Evolutionary conservation across 345 rosid genomes (phyloP).

Genomic region (Excoecaria cochinchinensis): DNA sequence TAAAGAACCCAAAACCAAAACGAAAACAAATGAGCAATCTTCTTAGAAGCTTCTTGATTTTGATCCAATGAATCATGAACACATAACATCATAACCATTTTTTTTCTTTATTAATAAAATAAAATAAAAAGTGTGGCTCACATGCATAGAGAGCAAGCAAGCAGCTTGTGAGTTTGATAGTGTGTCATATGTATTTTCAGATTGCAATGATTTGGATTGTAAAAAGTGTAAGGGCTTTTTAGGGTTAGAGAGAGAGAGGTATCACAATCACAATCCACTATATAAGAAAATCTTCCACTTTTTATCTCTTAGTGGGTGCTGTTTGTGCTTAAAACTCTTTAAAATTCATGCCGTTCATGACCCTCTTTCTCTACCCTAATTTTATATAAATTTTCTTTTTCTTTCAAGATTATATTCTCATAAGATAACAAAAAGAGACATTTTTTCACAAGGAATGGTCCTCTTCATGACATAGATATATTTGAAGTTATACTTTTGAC

Average conservation of each 20-base stretch:
- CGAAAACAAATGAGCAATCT: neutral
- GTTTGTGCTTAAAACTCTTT: neutral
- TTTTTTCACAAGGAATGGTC: slow-evolving; percentile 32
- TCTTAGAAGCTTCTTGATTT: neutral
- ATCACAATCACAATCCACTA: slow-evolving; percentile 4
- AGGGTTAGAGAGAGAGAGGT: neutral
- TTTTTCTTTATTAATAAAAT: too few species aligned
- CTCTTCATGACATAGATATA: neutral
- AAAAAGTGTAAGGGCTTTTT: slow-evolving; percentile 7
- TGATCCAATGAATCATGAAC: neutral
- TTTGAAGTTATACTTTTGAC: slow-evolving; percentile 24
- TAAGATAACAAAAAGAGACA: slow-evolving; percentile 17
- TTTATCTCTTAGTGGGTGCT: slow-evolving; percentile 1
- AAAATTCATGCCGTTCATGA: slow-evolving; percentile 21
- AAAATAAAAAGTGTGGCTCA: neutral
- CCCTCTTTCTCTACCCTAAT: neutral
- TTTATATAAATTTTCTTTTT: neutral
- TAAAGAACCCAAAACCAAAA: neutral
- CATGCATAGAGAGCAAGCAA: slow-evolving; percentile 17
- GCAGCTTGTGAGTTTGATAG: slow-evolving; percentile 13
- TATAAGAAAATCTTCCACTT: slow-evolving; percentile 17
- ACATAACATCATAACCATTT: neutral
- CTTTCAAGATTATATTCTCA: slow-evolving; percentile 22
- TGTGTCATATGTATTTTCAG: neutral
- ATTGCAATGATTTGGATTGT: slow-evolving; percentile 13